Percentiles rank a stretch among this genome's conserved stretches.
These are phyloP conservation scores for Exutisphaerella laricina DNA, from an alignment of 2,329 filamentous ascomycete genomes.

Conservation along the genomic window DNA sequence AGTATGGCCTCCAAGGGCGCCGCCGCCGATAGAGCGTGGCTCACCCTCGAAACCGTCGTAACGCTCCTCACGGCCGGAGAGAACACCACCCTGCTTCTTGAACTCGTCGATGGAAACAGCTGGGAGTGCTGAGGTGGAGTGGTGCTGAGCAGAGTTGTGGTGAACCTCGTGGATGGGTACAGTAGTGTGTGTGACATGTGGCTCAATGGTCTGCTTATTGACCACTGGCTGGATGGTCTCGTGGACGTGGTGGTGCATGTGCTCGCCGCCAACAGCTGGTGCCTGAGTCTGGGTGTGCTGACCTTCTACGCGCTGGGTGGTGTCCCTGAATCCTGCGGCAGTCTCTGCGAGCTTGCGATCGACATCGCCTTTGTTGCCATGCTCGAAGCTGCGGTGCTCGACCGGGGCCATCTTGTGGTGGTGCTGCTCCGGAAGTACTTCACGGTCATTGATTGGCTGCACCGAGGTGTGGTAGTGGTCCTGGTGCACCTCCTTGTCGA, in stretches of 20 bases:
- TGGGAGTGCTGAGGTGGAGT: constrained; percentile 59
- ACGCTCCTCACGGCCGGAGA: constrained; percentile 51
- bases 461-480: constrained; percentile 67
- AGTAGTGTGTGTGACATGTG: constrained; percentile 63
- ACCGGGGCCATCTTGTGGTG: constrained; percentile 53
- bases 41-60: constrained; percentile 59
- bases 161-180: constrained; percentile 68
- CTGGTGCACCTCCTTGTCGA: constrained; percentile 63
- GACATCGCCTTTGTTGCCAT: constrained; percentile 51
- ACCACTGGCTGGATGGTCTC: constrained; percentile 67
- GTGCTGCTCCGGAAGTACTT: constrained; percentile 58
- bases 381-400: constrained; percentile 57
- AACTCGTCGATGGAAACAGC: constrained; percentile 62
- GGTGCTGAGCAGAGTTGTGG: constrained; percentile 61
- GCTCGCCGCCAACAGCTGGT: constrained; percentile 53
- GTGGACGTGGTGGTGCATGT: constrained; percentile 61
- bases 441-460: constrained; percentile 56
- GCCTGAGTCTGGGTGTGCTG: constrained; percentile 46
- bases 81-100: constrained; percentile 48
- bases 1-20: background rate
- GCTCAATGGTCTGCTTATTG: constrained; percentile 61
- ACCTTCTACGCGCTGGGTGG: constrained; percentile 43
- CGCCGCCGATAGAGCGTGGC: constrained; percentile 38
- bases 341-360: constrained; percentile 49
- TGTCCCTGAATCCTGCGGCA: constrained; percentile 49